phyloP scores from a whole-genome alignment of 169 alveolate species.

The Eimeria tenella region DNA sequence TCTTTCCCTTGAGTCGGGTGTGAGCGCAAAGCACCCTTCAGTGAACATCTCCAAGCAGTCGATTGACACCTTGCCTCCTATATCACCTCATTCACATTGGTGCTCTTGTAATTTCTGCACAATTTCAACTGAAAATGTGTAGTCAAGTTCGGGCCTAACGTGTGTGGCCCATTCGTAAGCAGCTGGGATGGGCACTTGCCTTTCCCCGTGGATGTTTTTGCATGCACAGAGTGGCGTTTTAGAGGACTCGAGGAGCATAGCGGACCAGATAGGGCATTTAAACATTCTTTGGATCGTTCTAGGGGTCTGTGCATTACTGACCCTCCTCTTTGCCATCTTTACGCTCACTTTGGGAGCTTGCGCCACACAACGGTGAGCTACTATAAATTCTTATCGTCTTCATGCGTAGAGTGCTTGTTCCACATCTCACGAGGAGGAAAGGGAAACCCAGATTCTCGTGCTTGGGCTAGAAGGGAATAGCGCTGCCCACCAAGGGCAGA shows the following conservation, averaged over 20 bases:
- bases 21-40: too few species aligned
- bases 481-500: too few species aligned
- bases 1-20: too few species aligned
- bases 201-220: too few species aligned
- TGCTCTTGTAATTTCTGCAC: not conserved
- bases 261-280: not conserved
- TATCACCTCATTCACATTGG: too few species aligned
- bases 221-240: not conserved
- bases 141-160: too few species aligned
- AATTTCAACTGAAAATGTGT: not conserved
- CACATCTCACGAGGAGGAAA: too few species aligned
- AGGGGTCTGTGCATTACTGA: not conserved
- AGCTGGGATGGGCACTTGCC: not conserved
- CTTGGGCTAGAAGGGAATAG: too few species aligned
- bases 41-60: too few species aligned
- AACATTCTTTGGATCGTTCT: slow-evolving; percentile 23
- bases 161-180: not conserved
- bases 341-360: slow-evolving; percentile 31
- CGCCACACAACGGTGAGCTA: not conserved
- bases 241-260: not conserved
- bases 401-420: not conserved
- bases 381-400: not conserved
- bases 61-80: too few species aligned
- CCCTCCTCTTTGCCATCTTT: slow-evolving; percentile 6
- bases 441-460: too few species aligned